Evolutionary conservation across 495 filamentous ascomycete genomes (phyloP).

Genomic region (Penicillium coprophilum): DNA sequence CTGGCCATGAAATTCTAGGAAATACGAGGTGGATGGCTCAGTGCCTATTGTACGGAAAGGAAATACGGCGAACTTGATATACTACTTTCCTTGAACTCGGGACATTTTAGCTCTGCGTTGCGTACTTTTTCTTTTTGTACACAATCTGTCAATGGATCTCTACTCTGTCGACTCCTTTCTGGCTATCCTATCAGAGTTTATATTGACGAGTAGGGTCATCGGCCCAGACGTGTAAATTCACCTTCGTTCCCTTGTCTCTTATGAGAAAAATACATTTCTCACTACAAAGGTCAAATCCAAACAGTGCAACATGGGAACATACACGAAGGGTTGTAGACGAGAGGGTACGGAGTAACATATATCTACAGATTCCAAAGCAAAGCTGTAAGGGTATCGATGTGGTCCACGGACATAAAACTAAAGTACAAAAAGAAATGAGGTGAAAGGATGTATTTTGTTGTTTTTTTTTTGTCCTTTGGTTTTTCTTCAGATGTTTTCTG

Average conservation of each 20-base stretch:
- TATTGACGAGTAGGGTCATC: too few species aligned
- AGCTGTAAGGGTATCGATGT: conserved; percentile 48
- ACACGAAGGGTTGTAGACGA: background rate
- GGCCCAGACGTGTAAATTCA: too few species aligned
- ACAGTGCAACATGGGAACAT: background rate
- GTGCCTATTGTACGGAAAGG: conserved; percentile 3
- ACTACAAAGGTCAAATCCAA: too few species aligned
- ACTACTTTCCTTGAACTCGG: conserved; percentile 9
- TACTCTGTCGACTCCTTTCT: background rate
- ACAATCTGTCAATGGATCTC: conserved; percentile 15
- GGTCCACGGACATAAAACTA: conserved; percentile 30
- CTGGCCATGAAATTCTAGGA: conserved; percentile 2
- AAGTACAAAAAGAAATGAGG: conserved; percentile 31
- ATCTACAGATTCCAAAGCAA: conserved; percentile 15
- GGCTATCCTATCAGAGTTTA: too few species aligned
- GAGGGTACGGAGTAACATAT: background rate
- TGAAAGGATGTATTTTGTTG: conserved; percentile 13
- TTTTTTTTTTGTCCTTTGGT: conserved; percentile 18
- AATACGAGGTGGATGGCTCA: conserved; percentile 1
- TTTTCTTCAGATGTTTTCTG: conserved; percentile 17
- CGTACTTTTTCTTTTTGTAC: conserved; percentile 14
- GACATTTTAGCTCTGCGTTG: conserved; percentile 18
- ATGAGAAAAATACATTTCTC: too few species aligned
- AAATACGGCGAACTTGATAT: conserved; percentile 11
- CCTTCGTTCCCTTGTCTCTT: too few species aligned